Evolutionary conservation across 108 stramenopile species (phyloP).

Genomic region (Cylindrotheca closterium): DNA sequence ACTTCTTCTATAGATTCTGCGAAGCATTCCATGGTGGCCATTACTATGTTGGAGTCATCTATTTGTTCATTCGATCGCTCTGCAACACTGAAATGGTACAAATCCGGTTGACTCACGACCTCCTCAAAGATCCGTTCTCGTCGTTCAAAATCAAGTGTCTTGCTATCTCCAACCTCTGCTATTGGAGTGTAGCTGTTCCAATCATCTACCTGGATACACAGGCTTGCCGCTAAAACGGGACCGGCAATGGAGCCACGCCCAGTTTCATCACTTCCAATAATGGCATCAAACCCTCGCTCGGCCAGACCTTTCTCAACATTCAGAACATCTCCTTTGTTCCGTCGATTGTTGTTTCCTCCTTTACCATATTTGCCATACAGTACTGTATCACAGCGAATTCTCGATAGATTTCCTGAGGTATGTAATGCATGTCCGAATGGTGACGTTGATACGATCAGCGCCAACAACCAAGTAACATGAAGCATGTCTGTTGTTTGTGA

Average conservation of each 20-base stretch:
- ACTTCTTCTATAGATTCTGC: constrained; percentile 67
- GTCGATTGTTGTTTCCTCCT: not conserved
- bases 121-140: constrained; percentile 55
- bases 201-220: constrained; percentile 33
- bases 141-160: constrained; percentile 37
- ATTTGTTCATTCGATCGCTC: constrained; percentile 45
- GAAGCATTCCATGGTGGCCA: constrained; percentile 63
- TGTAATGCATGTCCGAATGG: too few species aligned
- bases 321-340: constrained; percentile 1
- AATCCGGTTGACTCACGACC: constrained; percentile 39
- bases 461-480: too few species aligned
- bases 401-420: too few species aligned
- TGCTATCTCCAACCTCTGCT: constrained; percentile 55
- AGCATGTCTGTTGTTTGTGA: too few species aligned
- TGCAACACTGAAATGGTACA: constrained; percentile 45
- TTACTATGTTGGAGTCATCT: constrained; percentile 51
- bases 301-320: not conserved
- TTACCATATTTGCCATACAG: too few species aligned
- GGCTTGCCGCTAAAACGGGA: constrained; percentile 71
- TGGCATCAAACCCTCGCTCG: constrained; percentile 8
- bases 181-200: constrained; percentile 11
- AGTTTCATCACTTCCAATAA: constrained; percentile 77
- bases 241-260: constrained; percentile 83
- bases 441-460: too few species aligned
- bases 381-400: too few species aligned